These are phyloP conservation scores for Thuja plicata DNA, from an alignment of 83 land plant species.

Conservation along the genomic window DNA sequence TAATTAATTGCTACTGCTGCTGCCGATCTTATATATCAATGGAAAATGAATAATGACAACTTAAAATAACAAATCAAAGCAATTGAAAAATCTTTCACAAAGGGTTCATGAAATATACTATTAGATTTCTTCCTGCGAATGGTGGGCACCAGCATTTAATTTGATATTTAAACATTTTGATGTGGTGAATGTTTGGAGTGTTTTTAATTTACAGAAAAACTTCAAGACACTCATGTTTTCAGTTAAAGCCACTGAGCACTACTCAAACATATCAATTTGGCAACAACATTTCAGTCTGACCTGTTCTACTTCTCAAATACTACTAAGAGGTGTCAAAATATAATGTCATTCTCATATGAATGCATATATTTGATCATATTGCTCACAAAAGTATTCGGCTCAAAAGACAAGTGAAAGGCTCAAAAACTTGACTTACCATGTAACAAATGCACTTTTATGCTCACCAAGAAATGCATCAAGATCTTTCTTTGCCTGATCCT, in stretches of 20 bases:
- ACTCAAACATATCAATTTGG: neutral
- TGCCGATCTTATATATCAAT: too few relatives aligned
- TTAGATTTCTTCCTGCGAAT: neutral
- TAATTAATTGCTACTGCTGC: too few relatives aligned
- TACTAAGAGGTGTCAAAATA: neutral
- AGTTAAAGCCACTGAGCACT: neutral
- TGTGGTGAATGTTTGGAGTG: too few relatives aligned
- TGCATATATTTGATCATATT: neutral
- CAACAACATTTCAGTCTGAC: neutral
- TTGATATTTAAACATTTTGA: too few relatives aligned
- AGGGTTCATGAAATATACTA: too few relatives aligned
- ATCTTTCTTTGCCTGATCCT: slow-evolving; percentile 68
- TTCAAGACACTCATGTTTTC: neutral
- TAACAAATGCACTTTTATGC: slow-evolving; percentile 66
- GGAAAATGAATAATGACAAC: neutral
- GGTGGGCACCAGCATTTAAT: neutral
- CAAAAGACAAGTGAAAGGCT: neutral
- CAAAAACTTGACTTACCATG: slow-evolving; percentile 50
- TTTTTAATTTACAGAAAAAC: neutral
- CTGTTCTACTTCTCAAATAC: neutral
- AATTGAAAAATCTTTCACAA: too few relatives aligned
- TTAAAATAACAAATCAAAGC: too few relatives aligned
- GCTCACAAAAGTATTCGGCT: neutral
- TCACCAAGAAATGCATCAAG: slow-evolving; percentile 80
- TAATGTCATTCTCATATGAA: neutral